Base-by-base conservation (phyloP, 2,329 filamentous ascomycete species). In the Hymenoscyphus salicellus region DNA sequence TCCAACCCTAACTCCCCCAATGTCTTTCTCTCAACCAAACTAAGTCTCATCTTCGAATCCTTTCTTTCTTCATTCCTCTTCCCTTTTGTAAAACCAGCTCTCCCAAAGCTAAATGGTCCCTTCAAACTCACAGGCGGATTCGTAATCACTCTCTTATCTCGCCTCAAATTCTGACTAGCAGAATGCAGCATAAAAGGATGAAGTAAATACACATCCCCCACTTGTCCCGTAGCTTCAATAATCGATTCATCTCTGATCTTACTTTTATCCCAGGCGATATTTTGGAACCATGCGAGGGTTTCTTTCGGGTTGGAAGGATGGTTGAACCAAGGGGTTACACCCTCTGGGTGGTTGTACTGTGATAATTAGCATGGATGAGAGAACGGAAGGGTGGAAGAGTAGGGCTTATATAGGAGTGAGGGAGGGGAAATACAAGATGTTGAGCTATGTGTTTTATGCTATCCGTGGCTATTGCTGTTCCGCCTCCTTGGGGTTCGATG, bases 301-400 rank as follows among this genome's bases (percentile, higher is more conserved):
- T 77, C 71, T 68, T 81, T 80, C 30, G 77, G 69, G 26, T 71
- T 66, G 68, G 84, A 84, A 1, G 77, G 77, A 0, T 79, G 77
- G 52, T 85, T 78, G 86, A 90, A 89, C 36, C 83, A 81, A n/a
- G 88, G 87, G 28, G 82, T 84, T 23, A 90, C 85, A 1, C 88
- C 89, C 66, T 86, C 84, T 0, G 88, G 87, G 70, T 91, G 82
- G 2, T 84, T 81, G 68, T 85, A 79, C 70, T 73, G n/a, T n/a
- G n/a, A n/a, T n/a, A n/a, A n/a, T n/a, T n/a, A n/a, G n/a, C n/a
- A n/a, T n/a, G n/a, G n/a, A n/a, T n/a, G n/a, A n/a, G n/a, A n/a
- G n/a, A n/a, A n/a, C n/a, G n/a, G n/a, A n/a, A n/a, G n/a, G n/a
- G n/a, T n/a, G n/a, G n/a, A n/a, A n/a, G n/a, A n/a, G n/a, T n/a